A percentile compares a stretch with the other conserved stretches of the same genome.
Evolutionary conservation across 1,139 yeast genomes (phyloP).

Genomic region (Protomyces lactucae-debilis): DNA sequence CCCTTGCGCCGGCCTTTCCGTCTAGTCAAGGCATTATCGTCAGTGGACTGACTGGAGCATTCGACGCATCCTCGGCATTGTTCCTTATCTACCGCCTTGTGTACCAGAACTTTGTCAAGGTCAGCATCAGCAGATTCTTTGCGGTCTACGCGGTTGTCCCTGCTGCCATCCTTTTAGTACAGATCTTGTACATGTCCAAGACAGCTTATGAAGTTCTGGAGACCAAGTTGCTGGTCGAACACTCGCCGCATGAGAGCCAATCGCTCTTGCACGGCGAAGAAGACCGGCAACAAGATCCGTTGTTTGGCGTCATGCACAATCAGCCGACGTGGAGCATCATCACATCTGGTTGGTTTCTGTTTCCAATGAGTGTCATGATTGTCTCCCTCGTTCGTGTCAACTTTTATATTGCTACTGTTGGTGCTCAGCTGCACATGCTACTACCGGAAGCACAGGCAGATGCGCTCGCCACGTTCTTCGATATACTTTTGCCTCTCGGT

Average conservation of each 20-base stretch:
- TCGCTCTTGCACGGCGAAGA: not conserved
- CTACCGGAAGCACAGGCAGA: constrained; percentile 25
- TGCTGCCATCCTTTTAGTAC: constrained; percentile 64
- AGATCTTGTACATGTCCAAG: constrained; percentile 70
- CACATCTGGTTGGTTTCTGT: constrained; percentile 2
- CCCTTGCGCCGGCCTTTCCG: constrained; percentile 69
- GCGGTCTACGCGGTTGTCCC: constrained; percentile 66
- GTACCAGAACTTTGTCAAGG: constrained; percentile 43
- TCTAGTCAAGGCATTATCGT: constrained; percentile 59
- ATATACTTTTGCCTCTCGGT: constrained; percentile 50
- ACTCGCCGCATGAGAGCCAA: not conserved
- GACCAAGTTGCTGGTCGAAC: constrained; percentile 47
- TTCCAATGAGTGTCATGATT: constrained; percentile 11
- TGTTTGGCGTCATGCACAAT: constrained; percentile 42
- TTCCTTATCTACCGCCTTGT: constrained; percentile 61
- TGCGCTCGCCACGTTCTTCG: constrained; percentile 50
- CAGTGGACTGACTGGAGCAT: constrained; percentile 48
- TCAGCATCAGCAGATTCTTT: constrained; percentile 56
- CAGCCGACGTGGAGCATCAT: constrained; percentile 42
- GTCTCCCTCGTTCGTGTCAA: constrained; percentile 8
- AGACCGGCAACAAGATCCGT: not conserved
- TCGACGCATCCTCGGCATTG: constrained; percentile 71
- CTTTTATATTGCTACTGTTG: constrained; percentile 14
- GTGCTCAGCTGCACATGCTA: constrained; percentile 1
- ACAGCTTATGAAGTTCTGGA: constrained; percentile 69